A percentile compares a stretch with the other conserved stretches of the same genome.
Evolutionary conservation across 352 stramenopile species (phyloP).

Genomic region (Phytophthora citricola): DNA sequence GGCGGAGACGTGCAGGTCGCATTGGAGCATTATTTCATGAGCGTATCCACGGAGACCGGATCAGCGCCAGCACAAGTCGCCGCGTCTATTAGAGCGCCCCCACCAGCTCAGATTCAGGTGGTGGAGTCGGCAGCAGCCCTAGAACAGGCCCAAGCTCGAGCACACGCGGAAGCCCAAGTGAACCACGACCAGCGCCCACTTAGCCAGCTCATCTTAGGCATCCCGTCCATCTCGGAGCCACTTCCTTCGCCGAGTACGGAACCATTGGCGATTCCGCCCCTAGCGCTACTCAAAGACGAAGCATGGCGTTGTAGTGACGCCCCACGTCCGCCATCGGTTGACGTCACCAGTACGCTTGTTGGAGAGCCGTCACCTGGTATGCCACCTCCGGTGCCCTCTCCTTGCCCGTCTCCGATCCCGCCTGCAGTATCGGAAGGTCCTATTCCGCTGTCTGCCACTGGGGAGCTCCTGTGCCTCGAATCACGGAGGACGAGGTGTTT

Average conservation of each 20-base stretch:
- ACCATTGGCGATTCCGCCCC: constrained; percentile 27
- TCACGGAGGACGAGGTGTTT: constrained; percentile 44
- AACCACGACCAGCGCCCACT: constrained; percentile 56
- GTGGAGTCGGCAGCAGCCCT: constrained; percentile 22
- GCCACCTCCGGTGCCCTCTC: constrained; percentile 41
- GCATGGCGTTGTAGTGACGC: constrained; percentile 20
- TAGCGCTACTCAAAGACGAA: constrained; percentile 19
- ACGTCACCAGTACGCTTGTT: constrained; percentile 47
- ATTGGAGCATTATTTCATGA: constrained; percentile 93
- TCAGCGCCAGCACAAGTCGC: constrained; percentile 3
- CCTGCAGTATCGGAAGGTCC: constrained; percentile 13
- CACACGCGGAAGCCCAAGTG: constrained; percentile 44
- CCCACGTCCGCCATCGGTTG: constrained; percentile 32
- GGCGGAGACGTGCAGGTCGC: constrained; percentile 85
- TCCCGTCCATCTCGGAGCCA: constrained; percentile 55
- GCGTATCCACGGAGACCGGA: constrained; percentile 51
- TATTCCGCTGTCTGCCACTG: constrained; percentile 8
- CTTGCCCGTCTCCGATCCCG: constrained; percentile 28
- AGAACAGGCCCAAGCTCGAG: constrained; percentile 42
- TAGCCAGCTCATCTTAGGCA: constrained; percentile 76
- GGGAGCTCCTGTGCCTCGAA: constrained; percentile 32
- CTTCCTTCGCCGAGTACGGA: constrained; percentile 27
- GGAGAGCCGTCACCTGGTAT: constrained; percentile 51
- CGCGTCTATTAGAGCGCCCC: constrained; percentile 5
- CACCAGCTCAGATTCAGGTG: constrained; percentile 14